Evolutionary conservation across 129 eudicot genomes (phyloP).

Genomic region (Helianthus tuberosus): DNA sequence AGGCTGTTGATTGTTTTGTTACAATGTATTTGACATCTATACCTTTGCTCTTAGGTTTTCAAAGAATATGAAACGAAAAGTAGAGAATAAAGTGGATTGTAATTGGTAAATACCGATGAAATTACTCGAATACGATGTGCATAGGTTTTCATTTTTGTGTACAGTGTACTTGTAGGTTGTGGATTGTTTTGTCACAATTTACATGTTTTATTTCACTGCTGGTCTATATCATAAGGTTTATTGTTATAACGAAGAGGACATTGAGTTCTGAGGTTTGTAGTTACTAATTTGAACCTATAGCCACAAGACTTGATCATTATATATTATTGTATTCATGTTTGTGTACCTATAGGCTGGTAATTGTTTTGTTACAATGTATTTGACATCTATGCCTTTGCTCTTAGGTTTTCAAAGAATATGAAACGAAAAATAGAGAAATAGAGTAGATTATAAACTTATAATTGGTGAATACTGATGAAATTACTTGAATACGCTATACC

Average conservation of each 20-base stretch:
- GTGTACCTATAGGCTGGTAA: background rate
- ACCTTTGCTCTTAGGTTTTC: conserved; percentile 8
- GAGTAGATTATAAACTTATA: too few relatives aligned
- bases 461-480: too few relatives aligned
- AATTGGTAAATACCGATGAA: too few relatives aligned
- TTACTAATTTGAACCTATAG: background rate
- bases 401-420: conserved; percentile 1
- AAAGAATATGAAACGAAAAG: background rate
- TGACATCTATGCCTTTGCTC: background rate
- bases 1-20: background rate
- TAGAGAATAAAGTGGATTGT: too few relatives aligned
- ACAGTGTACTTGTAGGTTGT: background rate
- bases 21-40: background rate
- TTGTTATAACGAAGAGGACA: background rate
- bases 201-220: too few relatives aligned
- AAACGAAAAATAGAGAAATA: background rate
- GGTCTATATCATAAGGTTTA: too few relatives aligned
- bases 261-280: background rate
- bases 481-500: background rate
- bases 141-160: background rate
- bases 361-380: background rate
- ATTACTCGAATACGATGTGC: background rate
- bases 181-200: background rate
- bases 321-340: background rate
- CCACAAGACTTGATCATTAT: background rate